Base-by-base conservation (phyloP, 2,329 filamentous ascomycete genomes). In the Claviceps humidiphila region DNA sequence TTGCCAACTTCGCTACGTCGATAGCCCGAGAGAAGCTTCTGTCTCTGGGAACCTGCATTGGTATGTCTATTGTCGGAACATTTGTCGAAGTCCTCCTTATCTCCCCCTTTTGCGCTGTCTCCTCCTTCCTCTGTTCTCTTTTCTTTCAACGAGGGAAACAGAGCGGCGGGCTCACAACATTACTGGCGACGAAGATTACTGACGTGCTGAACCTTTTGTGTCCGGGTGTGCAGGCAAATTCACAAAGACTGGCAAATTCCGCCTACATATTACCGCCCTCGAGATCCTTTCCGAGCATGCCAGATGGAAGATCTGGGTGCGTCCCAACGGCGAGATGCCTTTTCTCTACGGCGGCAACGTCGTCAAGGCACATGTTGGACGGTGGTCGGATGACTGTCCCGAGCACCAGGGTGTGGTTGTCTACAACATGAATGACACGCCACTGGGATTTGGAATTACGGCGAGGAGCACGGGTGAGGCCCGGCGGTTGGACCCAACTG, bases 221-320 rank as follows among this genome's bases (percentile, higher is more conserved):
- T 49, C 14, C 39, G 16, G 16, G 7, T 39, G 13, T 34, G 43
- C 40, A 80, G 89, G 89, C 63, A 95, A 96, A 67, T 94, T 96
- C 73, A 96, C 90, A 56, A 97, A 96, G 75, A 87, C 89, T 4
- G 89, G 89, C 57, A 96, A 97, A 69, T 97, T 98, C 74, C 77
- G 91, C 51, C 76, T 98, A 52, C 90, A 96, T 72, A 87, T 97
- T 64, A 97, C 91, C 1, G 87, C 78, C 17, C 76, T 98, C 54
- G 85, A 89, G 57, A 80, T 96, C 57, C 85, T 98, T 58, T 87
- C 90, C 53, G 85, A 88, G 58, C 89, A 96, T 68, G 91, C 91
- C 45, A 78, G 93, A 54, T 95, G 95, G 73, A 97, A 97, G 80
- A 83, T 97, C 60, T 97, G 90, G 89, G 84, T 98, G 59, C 94